Percentiles rank a stretch among this genome's conserved stretches.
phyloP scores from a whole-genome alignment of 352 stramenopile genomes.

The Plasmopara muralis region DNA sequence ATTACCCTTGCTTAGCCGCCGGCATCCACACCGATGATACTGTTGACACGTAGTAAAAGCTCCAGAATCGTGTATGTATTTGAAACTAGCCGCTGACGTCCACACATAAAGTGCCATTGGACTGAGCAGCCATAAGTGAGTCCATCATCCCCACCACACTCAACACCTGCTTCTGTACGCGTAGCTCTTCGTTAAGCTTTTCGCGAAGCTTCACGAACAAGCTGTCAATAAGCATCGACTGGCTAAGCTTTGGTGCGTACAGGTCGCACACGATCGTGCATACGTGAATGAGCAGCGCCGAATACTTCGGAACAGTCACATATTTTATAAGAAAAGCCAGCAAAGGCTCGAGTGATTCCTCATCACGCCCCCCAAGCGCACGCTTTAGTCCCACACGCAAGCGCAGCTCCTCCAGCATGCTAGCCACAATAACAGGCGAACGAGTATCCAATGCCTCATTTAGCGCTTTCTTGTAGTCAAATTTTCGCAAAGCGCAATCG shows the following conservation, averaged over 20 bases:
- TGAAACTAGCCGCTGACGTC: slow-evolving; percentile 31
- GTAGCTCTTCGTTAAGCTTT: slow-evolving; percentile 81
- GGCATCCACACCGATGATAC: background rate
- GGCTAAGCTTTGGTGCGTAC: slow-evolving; percentile 89
- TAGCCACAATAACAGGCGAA: slow-evolving; percentile 87
- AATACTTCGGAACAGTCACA: slow-evolving; percentile 92
- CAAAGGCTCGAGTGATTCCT: slow-evolving; percentile 91
- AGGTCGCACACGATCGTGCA: slow-evolving; percentile 91
- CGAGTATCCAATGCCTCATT: slow-evolving; percentile 91
- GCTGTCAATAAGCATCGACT: slow-evolving; percentile 89
- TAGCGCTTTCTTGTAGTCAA: slow-evolving; percentile 94
- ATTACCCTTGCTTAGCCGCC: background rate
- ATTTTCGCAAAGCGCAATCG: slow-evolving; percentile 90
- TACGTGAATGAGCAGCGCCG: slow-evolving; percentile 87
- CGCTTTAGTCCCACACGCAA: slow-evolving; percentile 86
- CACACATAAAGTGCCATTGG: slow-evolving; percentile 44
- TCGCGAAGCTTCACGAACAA: slow-evolving; percentile 91
- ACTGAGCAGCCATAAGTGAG: slow-evolving; percentile 80
- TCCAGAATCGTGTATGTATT: slow-evolving; percentile 23
- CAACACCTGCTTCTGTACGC: slow-evolving; percentile 80
- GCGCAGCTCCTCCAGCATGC: slow-evolving; percentile 93
- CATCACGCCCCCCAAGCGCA: slow-evolving; percentile 88
- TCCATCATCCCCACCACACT: slow-evolving; percentile 87
- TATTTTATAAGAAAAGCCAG: slow-evolving; percentile 94
- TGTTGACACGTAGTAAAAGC: background rate